Percentiles rank a stretch among this genome's conserved stretches.
Evolutionary conservation across 768 basidiomycete genomes (phyloP).

Genomic region (Mycena capillaripes): DNA sequence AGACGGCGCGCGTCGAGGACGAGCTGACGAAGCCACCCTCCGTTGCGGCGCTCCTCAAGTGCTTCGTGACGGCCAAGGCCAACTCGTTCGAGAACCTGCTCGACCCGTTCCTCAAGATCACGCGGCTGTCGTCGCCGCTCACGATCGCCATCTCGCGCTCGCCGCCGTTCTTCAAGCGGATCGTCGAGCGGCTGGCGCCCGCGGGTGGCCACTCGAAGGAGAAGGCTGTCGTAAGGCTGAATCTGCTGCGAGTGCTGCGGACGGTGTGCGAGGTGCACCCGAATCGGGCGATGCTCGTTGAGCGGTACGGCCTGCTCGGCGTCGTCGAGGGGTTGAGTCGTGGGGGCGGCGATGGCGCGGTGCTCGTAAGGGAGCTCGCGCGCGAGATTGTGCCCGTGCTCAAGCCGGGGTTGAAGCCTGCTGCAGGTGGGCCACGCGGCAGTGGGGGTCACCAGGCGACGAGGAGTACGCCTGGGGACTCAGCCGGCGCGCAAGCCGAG

Average conservation of each 20-base stretch:
- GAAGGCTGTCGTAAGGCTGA: conserved; percentile 92
- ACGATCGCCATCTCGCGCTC: conserved; percentile 84
- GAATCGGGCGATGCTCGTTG: conserved; percentile 85
- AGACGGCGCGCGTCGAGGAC: conserved; percentile 94
- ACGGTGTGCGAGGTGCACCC: conserved; percentile 93
- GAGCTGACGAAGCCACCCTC: conserved; percentile 78
- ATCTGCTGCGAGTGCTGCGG: conserved; percentile 87
- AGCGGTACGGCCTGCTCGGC: conserved; percentile 84
- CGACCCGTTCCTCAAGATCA: conserved; percentile 93
- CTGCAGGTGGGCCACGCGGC: conserved; percentile 44
- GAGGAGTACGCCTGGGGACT: conserved; percentile 37
- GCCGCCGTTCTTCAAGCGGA: conserved; percentile 87
- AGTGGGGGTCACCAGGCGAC: conserved; percentile 36
- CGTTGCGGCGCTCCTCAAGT: conserved; percentile 77
- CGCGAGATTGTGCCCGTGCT: conserved; percentile 87
- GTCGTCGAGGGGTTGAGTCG: conserved; percentile 86
- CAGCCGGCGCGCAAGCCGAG: conserved; percentile 34
- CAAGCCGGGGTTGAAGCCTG: conserved; percentile 77
- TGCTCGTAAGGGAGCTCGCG: conserved; percentile 91
- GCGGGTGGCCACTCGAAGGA: conserved; percentile 39
- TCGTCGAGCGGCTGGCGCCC: conserved; percentile 86
- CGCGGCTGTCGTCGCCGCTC: conserved; percentile 80
- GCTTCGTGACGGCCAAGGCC: conserved; percentile 89
- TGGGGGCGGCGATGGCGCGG: conserved; percentile 84
- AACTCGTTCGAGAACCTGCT: conserved; percentile 94